These are phyloP conservation scores for Amniculicola lignicola DNA, from an alignment of 495 filamentous ascomycete genomes.

Conservation along the genomic window DNA sequence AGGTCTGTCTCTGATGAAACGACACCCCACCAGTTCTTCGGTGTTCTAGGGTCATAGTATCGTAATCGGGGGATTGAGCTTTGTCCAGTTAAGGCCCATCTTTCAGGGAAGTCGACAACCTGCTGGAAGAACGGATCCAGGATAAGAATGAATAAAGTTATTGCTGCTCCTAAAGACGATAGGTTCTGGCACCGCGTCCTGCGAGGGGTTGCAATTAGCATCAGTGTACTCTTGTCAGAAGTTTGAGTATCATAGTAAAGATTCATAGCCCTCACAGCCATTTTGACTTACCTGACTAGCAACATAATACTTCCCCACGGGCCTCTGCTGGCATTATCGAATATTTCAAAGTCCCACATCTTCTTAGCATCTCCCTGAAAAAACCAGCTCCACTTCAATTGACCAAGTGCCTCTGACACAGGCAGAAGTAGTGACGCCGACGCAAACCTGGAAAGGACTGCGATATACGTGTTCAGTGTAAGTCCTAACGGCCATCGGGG, in stretches of 20 bases:
- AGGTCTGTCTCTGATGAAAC: not conserved
- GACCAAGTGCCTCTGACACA: slow-evolving; percentile 24
- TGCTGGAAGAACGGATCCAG: slow-evolving; percentile 34
- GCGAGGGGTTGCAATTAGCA: too few species aligned
- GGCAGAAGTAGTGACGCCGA: slow-evolving; percentile 26
- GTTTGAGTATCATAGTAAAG: too few species aligned
- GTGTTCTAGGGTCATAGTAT: slow-evolving; percentile 2
- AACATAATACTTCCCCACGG: slow-evolving; percentile 28
- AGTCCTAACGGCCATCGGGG: slow-evolving; percentile 10
- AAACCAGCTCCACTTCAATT: too few species aligned
- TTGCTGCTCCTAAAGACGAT: slow-evolving; percentile 18
- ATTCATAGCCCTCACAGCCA: too few species aligned
- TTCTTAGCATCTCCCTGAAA: slow-evolving; percentile 21
- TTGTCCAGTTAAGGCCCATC: not conserved
- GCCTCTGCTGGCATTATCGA: slow-evolving; percentile 29
- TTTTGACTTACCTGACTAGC: too few species aligned
- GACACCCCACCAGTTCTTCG: not conserved
- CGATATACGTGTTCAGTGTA: slow-evolving; percentile 26
- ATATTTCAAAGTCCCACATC: slow-evolving; percentile 32
- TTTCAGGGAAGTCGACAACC: slow-evolving; percentile 7
- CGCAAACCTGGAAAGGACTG: slow-evolving; percentile 23
- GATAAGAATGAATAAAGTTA: slow-evolving; percentile 16
- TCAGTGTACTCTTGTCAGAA: too few species aligned
- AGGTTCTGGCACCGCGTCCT: slow-evolving; percentile 14
- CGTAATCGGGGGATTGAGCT: slow-evolving; percentile 8